phyloP scores from a whole-genome alignment of 768 basidiomycete genomes.

The Pholiota molesta region DNA sequence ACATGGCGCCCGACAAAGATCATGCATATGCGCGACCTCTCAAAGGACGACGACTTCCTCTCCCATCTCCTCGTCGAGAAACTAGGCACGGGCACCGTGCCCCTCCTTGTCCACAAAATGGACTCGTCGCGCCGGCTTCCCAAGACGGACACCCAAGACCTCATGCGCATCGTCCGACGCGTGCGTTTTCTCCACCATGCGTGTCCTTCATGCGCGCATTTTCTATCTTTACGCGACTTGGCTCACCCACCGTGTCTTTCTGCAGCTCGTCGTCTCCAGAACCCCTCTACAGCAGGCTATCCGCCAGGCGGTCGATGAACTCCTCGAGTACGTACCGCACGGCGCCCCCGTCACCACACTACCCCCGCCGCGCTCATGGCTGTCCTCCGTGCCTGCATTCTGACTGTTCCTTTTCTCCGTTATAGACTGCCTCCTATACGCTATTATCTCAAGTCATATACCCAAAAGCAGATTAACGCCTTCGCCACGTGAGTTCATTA shows the following conservation, averaged over 20 bases:
- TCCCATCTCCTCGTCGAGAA: constrained; percentile 89
- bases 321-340: constrained; percentile 62
- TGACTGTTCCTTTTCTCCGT: constrained; percentile 20
- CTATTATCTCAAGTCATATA: constrained; percentile 75
- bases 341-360: constrained; percentile 20
- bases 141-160: constrained; percentile 68
- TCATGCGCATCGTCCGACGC: constrained; percentile 77
- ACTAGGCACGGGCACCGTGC: constrained; percentile 76
- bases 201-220: constrained; percentile 16
- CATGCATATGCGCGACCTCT: constrained; percentile 90
- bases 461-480: constrained; percentile 86
- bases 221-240: constrained; percentile 26
- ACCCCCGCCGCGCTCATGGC: constrained; percentile 22
- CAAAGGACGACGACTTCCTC: constrained; percentile 90
- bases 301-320: constrained; percentile 75
- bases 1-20: constrained; percentile 84
- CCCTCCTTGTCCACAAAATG: constrained; percentile 92
- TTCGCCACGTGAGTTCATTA: constrained; percentile 81
- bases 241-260: constrained; percentile 21
- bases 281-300: constrained; percentile 58
- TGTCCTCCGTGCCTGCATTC: constrained; percentile 12
- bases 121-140: constrained; percentile 76
- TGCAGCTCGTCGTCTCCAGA: constrained; percentile 63
- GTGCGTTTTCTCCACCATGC: constrained; percentile 43
- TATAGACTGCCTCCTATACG: constrained; percentile 72